These are phyloP conservation scores for Plasmodium reichenowi DNA, from an alignment of 169 alveolate genomes.

Conservation along the genomic window DNA sequence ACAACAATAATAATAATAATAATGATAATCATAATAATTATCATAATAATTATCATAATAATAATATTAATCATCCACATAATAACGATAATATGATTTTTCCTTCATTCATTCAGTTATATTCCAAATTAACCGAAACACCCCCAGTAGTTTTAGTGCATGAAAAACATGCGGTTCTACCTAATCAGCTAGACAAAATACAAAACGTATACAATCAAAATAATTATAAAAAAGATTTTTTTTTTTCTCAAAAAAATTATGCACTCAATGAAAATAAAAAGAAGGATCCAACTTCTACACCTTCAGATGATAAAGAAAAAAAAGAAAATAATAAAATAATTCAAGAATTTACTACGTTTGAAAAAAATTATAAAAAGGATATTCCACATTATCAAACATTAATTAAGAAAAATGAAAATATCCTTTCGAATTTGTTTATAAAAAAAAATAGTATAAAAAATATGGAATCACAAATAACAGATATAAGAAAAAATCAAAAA, in stretches of 20 bases:
- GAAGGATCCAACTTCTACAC: not conserved
- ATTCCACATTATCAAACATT: slow-evolving; percentile 23
- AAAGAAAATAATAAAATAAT: not conserved
- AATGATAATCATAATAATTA: too few species aligned
- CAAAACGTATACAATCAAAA: slow-evolving; percentile 46
- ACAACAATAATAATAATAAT: too few species aligned
- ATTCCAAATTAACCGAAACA: slow-evolving; percentile 18
- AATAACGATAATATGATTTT: slow-evolving; percentile 4
- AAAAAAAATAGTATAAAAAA: slow-evolving; percentile 29
- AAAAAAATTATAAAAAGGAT: slow-evolving; percentile 25
- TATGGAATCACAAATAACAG: slow-evolving; percentile 20
- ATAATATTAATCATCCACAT: not conserved
- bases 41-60: too few species aligned
- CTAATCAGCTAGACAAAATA: slow-evolving; percentile 37
- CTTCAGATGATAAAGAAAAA: not conserved
- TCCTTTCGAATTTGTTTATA: slow-evolving; percentile 30
- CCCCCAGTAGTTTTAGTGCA: slow-evolving; percentile 59
- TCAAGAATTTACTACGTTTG: slow-evolving; percentile 21
- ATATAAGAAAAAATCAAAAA: slow-evolving; percentile 25
- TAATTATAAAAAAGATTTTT: slow-evolving; percentile 23
- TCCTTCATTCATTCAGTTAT: slow-evolving; percentile 39
- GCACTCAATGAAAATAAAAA: not conserved
- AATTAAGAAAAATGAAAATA: slow-evolving; percentile 22
- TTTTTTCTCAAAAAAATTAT: not conserved
- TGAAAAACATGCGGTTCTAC: slow-evolving; percentile 57